Base-by-base conservation (phyloP, 441 rosid species). In the Erodium chrysanthum region DNA sequence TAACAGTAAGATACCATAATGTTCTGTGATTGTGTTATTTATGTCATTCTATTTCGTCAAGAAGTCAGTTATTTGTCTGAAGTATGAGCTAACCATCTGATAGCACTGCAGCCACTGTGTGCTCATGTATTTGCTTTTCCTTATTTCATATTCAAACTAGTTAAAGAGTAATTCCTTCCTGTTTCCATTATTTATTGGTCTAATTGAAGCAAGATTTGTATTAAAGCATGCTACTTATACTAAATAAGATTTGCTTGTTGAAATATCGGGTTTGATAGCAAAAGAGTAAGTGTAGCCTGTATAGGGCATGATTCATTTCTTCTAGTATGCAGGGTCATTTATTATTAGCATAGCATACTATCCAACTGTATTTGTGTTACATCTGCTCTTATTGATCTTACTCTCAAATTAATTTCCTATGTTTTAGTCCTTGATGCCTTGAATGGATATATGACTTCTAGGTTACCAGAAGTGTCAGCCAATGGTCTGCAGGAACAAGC, bases 401-500 rank as follows among this genome's bases (percentile, higher is more conserved):
- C 25, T 59, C 10, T 25, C 35, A 22, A 59, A 14, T 25, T 23
- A 29, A 23, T 8, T 23, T 23, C 17, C 3, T 58, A 23, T 21
- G 63, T 23, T 58, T 58, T 58, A 58, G 9, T 22, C 12, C 33
- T n/a, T 22, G 63, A 22, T 58, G 17, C 22, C 21, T 54, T 54
- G 23, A 7, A 54, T 1, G 10, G 7, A 56, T 56, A 56, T 56
- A 56, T 56, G 27, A 56, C 23, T 61, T 60, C 42, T 35, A 83
- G 86, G 67, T 83, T 40, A 81, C 86, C 58, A 82, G 93, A 82
- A 88, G 93, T 71, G 88, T 79, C 40, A 81, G 89, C 76, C 89
- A 82, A 70, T 88, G 93, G 93, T 88, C 93, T 4, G 88, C 85
- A 5, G 93, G 93, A 64, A 84, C 87, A 22, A 88, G 83, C 80